phyloP scores from a whole-genome alignment of 371 early-diverging fungal genomes.

The Mucor irregularis region DNA sequence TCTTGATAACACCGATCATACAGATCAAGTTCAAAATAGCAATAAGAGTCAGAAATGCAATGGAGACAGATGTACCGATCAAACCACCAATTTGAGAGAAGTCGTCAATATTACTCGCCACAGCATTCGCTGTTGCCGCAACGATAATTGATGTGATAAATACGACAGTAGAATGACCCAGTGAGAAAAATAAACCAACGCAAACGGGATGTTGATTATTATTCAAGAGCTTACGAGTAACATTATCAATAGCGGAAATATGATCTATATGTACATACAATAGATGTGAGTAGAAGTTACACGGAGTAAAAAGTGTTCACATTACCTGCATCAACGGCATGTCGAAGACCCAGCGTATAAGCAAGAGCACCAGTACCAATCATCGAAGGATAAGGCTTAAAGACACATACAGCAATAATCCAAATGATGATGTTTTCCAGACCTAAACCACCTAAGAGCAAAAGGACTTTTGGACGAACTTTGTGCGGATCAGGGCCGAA shows the following conservation, averaged over 20 bases:
- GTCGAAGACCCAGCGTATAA: constrained; percentile 67
- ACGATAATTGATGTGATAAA: constrained; percentile 56
- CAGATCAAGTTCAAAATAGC: constrained; percentile 57
- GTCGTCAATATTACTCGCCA: constrained; percentile 47
- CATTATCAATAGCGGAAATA: constrained; percentile 77
- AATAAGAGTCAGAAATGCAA: constrained; percentile 59
- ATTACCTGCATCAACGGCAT: constrained; percentile 68
- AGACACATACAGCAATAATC: constrained; percentile 40
- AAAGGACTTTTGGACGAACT: constrained; percentile 33
- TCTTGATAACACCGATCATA: constrained; percentile 40
- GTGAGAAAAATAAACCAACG: constrained; percentile 68
- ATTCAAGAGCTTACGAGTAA: constrained; percentile 62
- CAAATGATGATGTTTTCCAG: constrained; percentile 45
- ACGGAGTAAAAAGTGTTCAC: background rate
- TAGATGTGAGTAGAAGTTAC: background rate
- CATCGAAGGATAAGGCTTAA: constrained; percentile 43
- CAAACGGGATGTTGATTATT: constrained; percentile 49
- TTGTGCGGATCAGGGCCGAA: constrained; percentile 42
- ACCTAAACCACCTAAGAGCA: constrained; percentile 27
- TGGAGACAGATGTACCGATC: constrained; percentile 62
- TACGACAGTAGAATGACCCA: constrained; percentile 73
- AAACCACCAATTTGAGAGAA: constrained; percentile 54
- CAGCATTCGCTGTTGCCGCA: constrained; percentile 51
- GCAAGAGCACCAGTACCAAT: constrained; percentile 57
- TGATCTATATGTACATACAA: constrained; percentile 47